Evolutionary conservation across 306 rosid genomes (phyloP).

Genomic region (Lathyrus oleraceus): DNA sequence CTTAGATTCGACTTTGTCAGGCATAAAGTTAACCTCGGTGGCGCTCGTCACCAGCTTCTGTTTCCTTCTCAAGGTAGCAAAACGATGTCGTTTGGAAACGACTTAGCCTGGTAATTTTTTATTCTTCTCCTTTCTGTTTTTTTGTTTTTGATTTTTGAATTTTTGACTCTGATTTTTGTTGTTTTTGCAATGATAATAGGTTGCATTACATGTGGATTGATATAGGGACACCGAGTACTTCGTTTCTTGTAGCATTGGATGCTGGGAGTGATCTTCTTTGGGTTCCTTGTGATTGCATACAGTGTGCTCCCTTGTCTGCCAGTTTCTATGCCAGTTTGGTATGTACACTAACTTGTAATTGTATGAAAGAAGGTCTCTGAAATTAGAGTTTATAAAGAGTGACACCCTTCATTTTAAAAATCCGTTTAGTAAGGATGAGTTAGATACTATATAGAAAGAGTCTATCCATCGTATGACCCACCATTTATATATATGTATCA

Average conservation of each 20-base stretch:
- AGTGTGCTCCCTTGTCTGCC: conserved; percentile 86
- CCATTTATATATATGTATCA: too few species aligned
- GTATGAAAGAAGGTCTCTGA: too few species aligned
- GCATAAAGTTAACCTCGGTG: conserved; percentile 60
- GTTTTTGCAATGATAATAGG: conserved; percentile 45
- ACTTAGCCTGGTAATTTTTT: conserved; percentile 69
- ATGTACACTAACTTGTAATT: background rate
- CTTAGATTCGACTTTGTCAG: conserved; percentile 55
- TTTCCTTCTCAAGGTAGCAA: conserved; percentile 74
- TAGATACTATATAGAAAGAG: too few species aligned
- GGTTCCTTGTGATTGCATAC: conserved; percentile 91
- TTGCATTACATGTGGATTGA: conserved; percentile 93
- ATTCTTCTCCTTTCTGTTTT: background rate
- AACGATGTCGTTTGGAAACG: conserved; percentile 79
- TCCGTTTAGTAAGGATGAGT: too few species aligned
- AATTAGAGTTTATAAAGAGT: too few species aligned
- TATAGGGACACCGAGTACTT: conserved; percentile 81
- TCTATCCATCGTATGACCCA: too few species aligned
- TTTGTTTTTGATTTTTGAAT: conserved; percentile 10
- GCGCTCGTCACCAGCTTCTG: conserved; percentile 58
- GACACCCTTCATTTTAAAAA: too few species aligned
- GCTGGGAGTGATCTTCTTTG: conserved; percentile 92
- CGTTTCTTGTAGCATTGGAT: conserved; percentile 95
- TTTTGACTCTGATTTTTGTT: conserved; percentile 29
- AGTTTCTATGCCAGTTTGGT: conserved; percentile 71